Conservation (phyloP, 1,139 yeast genomes). For the Saccharomyces pastorianus region DNA sequence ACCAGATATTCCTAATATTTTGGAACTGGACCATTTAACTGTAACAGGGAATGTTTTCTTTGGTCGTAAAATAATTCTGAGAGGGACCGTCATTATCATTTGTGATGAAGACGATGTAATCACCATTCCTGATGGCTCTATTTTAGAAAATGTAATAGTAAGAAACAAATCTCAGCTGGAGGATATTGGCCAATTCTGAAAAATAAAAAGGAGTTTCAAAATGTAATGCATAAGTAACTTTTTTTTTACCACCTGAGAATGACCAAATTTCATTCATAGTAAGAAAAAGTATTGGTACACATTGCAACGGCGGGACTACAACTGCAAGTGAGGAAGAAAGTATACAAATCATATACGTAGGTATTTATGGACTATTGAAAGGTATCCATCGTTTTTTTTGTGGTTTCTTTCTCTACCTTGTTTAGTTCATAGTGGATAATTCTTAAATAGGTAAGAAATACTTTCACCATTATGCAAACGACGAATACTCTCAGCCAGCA, state of each 20-base stretch:
- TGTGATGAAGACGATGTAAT: constrained; percentile 91
- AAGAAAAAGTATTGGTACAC: not conserved
- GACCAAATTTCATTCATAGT: not conserved
- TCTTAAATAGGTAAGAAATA: constrained; percentile 79
- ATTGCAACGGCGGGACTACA: not conserved
- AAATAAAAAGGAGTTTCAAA: not conserved
- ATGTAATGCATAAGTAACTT: not conserved
- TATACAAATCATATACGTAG: not conserved
- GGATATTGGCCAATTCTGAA: not conserved
- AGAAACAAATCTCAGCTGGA: constrained; percentile 81
- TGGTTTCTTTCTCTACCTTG: not conserved
- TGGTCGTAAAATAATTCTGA: constrained; percentile 78
- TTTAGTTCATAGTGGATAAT: constrained; percentile 44
- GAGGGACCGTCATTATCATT: constrained; percentile 91
- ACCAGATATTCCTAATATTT: constrained; percentile 86
- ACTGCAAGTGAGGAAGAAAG: not conserved
- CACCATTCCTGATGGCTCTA: constrained; percentile 87
- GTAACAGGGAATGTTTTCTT: constrained; percentile 87
- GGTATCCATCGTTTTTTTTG: not conserved
- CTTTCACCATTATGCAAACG: constrained; percentile 96
- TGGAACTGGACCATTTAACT: constrained; percentile 89
- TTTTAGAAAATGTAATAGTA: constrained; percentile 43
- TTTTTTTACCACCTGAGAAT: not conserved
- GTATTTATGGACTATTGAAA: not conserved
- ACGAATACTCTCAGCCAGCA: constrained; percentile 92